Evolutionary conservation across 495 filamentous ascomycete species (phyloP).

Genomic region (Darksidea phi): DNA sequence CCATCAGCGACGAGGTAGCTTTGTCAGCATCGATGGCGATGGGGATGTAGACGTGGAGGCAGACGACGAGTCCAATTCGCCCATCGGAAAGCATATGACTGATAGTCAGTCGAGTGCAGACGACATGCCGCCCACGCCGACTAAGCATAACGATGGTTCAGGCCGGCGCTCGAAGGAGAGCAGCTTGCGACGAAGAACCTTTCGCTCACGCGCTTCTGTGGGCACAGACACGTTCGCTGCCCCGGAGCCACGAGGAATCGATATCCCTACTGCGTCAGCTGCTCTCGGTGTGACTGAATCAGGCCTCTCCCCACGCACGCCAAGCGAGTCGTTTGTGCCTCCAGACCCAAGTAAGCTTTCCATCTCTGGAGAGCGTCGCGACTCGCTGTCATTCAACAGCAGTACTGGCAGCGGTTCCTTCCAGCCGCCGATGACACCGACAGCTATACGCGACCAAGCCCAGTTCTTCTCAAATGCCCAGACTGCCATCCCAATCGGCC

Average conservation of each 20-base stretch:
- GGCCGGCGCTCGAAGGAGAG: constrained; percentile 47
- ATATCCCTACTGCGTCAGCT: constrained; percentile 5
- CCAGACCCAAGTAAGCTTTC: constrained; percentile 81
- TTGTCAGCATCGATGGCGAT: constrained; percentile 68
- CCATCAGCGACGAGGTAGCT: constrained; percentile 65
- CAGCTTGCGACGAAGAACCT: constrained; percentile 46
- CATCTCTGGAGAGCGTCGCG: constrained; percentile 60
- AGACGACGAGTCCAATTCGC: constrained; percentile 64
- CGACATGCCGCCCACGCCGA: constrained; percentile 88
- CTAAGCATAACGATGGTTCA: constrained; percentile 63
- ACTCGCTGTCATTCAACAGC: constrained; percentile 41
- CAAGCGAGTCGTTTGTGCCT: constrained; percentile 67
- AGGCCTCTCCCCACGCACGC: constrained; percentile 71
- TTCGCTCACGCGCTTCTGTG: constrained; percentile 46
- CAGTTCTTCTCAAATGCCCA: constrained; percentile 50
- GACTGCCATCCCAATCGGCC: constrained; percentile 47
- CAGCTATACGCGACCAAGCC: constrained; percentile 62
- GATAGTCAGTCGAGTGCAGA: constrained; percentile 64
- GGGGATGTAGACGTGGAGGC: too few species aligned
- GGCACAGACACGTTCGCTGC: constrained; percentile 44
- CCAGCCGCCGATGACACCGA: constrained; percentile 74
- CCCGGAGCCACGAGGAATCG: constrained; percentile 25
- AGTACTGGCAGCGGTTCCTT: constrained; percentile 47
- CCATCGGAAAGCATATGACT: constrained; percentile 50
- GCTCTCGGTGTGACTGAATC: constrained; percentile 29